Base-by-base conservation (phyloP, 768 basidiomycete species). In the Leccinellum rugosiceps region DNA sequence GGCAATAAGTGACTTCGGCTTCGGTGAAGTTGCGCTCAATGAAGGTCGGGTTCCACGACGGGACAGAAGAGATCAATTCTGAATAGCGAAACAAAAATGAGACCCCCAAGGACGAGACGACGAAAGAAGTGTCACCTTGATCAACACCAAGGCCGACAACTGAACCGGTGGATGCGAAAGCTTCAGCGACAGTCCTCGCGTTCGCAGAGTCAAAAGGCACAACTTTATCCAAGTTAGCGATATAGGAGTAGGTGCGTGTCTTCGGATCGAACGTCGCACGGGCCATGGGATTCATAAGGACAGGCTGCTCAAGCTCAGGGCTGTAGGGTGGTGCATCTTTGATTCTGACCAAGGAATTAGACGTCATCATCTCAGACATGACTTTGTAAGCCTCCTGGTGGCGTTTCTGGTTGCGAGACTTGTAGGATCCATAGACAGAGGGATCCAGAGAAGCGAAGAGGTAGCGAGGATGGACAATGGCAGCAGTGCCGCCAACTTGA, bases 331-430 rank as follows among this genome's bases (percentile, higher is more conserved):
- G 92, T 32, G 84, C 81, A 26, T 96, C 95, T 79, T 98, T 97
- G 81, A 98, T 85, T 78, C 90, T 89, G 66, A 98, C 94, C 44
- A 98, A 80, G 25, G 87, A 87, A 75, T 96, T 94, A 72, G 84
- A 86, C 72, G 90, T 93, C 89, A 98, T 91, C 85, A 96, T 93
- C 67, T 92, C 88, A 57, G 90, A 93, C 92, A 96, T 93, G 11
- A 87, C 85, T 75, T 91, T 93, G 78, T 94, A 94, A 6, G 87
- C 86, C 57, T 83, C 80, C 50, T 83, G 79, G 41, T 82, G 81
- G 53, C 92, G 92, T 61, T 70, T 76, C 48, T 74, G 81, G 73
- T 88, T 90, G 68, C 80, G 86, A 58, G 70, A 72, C 72, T 79
- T 82, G 79, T 99, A 98, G n/a, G 78, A 75, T 51, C 85, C 83